Percentiles rank a stretch among this genome's conserved stretches.
Evolutionary conservation across 305 asterid species (phyloP).

Genomic region (Euphrasia arctica): DNA sequence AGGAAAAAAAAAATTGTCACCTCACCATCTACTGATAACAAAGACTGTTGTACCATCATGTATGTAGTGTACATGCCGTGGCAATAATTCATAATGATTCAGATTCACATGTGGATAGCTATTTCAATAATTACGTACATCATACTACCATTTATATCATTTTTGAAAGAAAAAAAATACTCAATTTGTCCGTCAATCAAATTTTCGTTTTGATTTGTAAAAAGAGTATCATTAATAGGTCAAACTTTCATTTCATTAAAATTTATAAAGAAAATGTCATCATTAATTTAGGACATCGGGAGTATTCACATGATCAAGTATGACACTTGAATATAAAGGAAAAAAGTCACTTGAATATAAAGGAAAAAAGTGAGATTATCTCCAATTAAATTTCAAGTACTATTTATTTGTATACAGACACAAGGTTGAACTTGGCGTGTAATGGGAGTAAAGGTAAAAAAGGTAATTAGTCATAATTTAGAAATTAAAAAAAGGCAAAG

Average conservation of each 20-base stretch:
- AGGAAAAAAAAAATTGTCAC: not conserved
- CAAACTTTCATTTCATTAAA: no score
- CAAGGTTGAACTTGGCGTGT: slow-evolving; percentile 25
- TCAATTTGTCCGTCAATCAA: no score
- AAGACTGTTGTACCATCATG: not conserved
- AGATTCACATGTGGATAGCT: slow-evolving; percentile 32
- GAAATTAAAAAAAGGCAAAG: slow-evolving; percentile 25
- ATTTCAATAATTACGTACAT: slow-evolving; percentile 31
- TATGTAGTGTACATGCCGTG: slow-evolving; percentile 20
- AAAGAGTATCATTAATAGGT: no score
- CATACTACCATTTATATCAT: not conserved
- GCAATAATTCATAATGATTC: slow-evolving; percentile 35
- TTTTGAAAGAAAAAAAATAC: slow-evolving; percentile 6
- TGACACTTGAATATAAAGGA: no score
- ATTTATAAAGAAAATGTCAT: no score
- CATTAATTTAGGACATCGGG: no score
- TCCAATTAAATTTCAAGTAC: not conserved
- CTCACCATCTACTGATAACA: slow-evolving; percentile 7
- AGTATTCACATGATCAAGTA: no score
- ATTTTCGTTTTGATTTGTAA: no score
- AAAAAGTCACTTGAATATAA: not conserved
- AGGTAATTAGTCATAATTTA: slow-evolving; percentile 33
- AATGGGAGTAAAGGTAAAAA: slow-evolving; percentile 26
- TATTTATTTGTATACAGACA: not conserved
- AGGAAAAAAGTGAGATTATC: not conserved